phyloP scores from a whole-genome alignment of 495 filamentous ascomycete genomes.

The Filosporella fistucella region DNA sequence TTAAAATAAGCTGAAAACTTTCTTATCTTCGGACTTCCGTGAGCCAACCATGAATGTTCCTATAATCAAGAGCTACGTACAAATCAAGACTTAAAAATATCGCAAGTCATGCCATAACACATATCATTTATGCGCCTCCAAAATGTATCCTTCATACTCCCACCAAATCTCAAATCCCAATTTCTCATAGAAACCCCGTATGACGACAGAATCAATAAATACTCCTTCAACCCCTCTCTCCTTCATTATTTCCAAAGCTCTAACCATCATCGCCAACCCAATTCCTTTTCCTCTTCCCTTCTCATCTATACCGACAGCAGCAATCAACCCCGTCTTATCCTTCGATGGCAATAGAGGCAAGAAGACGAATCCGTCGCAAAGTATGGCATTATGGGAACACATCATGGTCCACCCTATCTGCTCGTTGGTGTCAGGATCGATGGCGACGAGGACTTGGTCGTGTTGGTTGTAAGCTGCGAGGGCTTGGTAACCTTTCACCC shows the following conservation, averaged over 20 bases:
- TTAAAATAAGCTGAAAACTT: too few relatives aligned
- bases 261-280: conserved; percentile 40
- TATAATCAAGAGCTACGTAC: too few relatives aligned
- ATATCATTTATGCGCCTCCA: conserved; percentile 2
- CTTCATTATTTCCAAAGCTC: conserved; percentile 47
- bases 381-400: conserved; percentile 30
- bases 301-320: conserved; percentile 43
- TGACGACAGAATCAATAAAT: conserved; percentile 46
- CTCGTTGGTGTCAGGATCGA: conserved; percentile 29
- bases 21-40: too few relatives aligned
- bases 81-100: too few relatives aligned
- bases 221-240: conserved; percentile 41
- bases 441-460: conserved; percentile 41
- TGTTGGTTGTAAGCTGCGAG: conserved; percentile 37
- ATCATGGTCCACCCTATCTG: conserved; percentile 50
- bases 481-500: conserved; percentile 41
- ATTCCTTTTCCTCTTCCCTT: conserved; percentile 36
- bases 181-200: conserved; percentile 47
- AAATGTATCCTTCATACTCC: conserved; percentile 31
- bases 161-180: conserved; percentile 40
- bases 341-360: conserved; percentile 33
- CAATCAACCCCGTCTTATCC: conserved; percentile 45
- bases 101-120: too few relatives aligned
- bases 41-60: too few relatives aligned
- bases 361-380: conserved; percentile 41